These are phyloP conservation scores for Trypanosoma conorhini DNA, from an alignment of 208 protist genomes.

Conservation along the genomic window DNA sequence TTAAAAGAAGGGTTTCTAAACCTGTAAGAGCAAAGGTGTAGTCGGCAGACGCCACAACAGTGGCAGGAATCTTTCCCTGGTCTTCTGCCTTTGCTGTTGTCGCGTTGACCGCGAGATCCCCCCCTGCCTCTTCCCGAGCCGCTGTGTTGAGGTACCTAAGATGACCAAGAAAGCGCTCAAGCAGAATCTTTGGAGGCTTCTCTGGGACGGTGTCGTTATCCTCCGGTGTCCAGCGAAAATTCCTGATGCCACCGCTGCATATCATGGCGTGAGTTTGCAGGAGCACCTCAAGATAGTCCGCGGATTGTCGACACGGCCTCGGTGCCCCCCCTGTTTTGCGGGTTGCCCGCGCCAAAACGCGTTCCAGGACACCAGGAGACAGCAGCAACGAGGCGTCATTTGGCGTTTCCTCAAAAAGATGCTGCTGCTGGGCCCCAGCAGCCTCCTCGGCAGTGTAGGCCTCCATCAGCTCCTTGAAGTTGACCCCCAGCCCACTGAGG, in stretches of 20 bases:
- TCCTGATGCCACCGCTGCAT: constrained; percentile 49
- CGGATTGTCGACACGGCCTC: constrained; percentile 32
- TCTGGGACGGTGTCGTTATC: constrained; percentile 41
- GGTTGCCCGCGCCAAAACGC: constrained; percentile 45
- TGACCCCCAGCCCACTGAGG: constrained; percentile 38
- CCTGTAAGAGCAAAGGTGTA: constrained; percentile 54
- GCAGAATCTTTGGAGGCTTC: constrained; percentile 46
- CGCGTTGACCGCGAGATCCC: not conserved
- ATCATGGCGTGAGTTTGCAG: constrained; percentile 68
- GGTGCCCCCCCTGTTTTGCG: constrained; percentile 15
- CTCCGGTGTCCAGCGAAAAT: constrained; percentile 44
- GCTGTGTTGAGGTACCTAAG: constrained; percentile 28
- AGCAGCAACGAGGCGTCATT: constrained; percentile 36
- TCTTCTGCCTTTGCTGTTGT: not conserved
- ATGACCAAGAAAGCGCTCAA: constrained; percentile 56
- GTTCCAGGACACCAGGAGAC: constrained; percentile 29
- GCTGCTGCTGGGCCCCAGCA: not conserved
- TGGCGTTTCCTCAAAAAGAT: constrained; percentile 26
- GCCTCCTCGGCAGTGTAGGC: constrained; percentile 43
- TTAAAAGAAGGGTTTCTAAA: constrained; percentile 55
- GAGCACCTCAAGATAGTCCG: constrained; percentile 65
- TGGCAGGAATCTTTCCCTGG: not conserved
- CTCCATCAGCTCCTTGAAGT: constrained; percentile 61
- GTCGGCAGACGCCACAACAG: constrained; percentile 25
- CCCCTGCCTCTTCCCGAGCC: not conserved